A percentile compares a stretch with the other conserved stretches of the same genome.
Evolutionary conservation across 352 stramenopile species (phyloP).

Genomic region (Pythium monospermum): DNA sequence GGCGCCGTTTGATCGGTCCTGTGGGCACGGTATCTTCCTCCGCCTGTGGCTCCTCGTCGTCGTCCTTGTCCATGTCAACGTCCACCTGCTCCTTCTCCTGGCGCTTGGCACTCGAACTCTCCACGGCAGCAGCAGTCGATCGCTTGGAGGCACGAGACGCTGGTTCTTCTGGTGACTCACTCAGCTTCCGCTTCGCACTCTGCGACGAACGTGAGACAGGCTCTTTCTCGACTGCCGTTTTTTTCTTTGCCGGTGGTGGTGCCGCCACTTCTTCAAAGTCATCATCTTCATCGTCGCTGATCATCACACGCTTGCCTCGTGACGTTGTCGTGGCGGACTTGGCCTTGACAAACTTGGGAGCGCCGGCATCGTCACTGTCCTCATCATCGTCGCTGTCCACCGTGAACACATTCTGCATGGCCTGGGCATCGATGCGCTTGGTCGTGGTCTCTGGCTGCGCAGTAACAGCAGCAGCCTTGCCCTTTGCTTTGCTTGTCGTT

Average conservation of each 20-base stretch:
- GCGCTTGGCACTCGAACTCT: conserved; percentile 15
- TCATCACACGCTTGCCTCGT: conserved; percentile 46
- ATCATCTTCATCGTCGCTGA: conserved; percentile 68
- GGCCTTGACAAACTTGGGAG: conserved; percentile 59
- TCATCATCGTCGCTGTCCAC: conserved; percentile 64
- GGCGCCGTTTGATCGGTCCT: conserved; percentile 37
- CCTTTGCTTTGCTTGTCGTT: conserved; percentile 17
- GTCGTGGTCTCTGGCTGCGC: conserved; percentile 21
- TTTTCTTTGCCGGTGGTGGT: conserved; percentile 2
- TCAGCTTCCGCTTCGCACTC: conserved; percentile 13
- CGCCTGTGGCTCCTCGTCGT: conserved; percentile 13
- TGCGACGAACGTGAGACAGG: conserved; percentile 9
- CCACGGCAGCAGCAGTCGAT: neutral
- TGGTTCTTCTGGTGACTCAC: conserved; percentile 22
- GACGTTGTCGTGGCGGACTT: conserved; percentile 16
- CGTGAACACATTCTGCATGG: conserved; percentile 67
- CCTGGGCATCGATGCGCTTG: conserved; percentile 33
- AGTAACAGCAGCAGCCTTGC: neutral
- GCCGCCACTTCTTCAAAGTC: conserved; percentile 20
- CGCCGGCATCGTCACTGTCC: conserved; percentile 41
- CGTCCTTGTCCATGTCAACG: conserved; percentile 16
- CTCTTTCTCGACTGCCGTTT: too few relatives aligned
- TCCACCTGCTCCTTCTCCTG: too few relatives aligned
- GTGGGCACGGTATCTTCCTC: conserved; percentile 29
- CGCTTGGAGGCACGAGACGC: conserved; percentile 3